A percentile compares a stretch with the other conserved stretches of the same genome.
These are phyloP conservation scores for Trichophaea hybrida DNA, from an alignment of 2,329 filamentous ascomycete genomes.

Conservation along the genomic window DNA sequence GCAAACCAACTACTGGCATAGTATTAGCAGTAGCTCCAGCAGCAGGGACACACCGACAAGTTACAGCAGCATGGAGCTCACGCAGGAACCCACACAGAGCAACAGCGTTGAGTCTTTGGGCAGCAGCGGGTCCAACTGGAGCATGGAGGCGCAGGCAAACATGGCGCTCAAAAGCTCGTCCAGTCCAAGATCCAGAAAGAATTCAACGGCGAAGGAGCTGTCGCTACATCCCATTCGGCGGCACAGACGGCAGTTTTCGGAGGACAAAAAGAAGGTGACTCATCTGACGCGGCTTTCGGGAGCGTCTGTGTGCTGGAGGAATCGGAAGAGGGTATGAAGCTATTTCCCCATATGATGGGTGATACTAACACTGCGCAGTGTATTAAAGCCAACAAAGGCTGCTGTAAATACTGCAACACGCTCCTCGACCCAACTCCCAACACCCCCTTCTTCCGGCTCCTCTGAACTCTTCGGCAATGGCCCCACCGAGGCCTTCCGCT, in stretches of 20 bases:
- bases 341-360: too few relatives aligned
- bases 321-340: slow-evolving; percentile 24
- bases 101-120: slow-evolving; percentile 1
- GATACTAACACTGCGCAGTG: too few relatives aligned
- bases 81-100: not conserved
- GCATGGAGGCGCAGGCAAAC: too few relatives aligned
- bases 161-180: too few relatives aligned
- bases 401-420: slow-evolving; percentile 23
- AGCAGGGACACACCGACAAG: not conserved
- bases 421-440: slow-evolving; percentile 19
- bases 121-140: too few relatives aligned
- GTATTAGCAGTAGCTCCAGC: not conserved
- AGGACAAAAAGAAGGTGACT: slow-evolving; percentile 21
- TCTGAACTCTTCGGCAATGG: slow-evolving; percentile 21
- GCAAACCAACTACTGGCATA: too few relatives aligned
- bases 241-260: slow-evolving; percentile 18
- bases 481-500: slow-evolving; percentile 21
- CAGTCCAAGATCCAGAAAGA: too few relatives aligned
- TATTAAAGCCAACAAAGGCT: slow-evolving; percentile 18
- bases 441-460: slow-evolving; percentile 22
- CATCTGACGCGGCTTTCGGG: slow-evolving; percentile 23
- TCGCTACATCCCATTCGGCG: too few relatives aligned
- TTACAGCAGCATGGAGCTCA: not conserved
- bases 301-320: slow-evolving; percentile 24
- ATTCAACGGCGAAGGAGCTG: not conserved